Evolutionary conservation across 169 alveolate species (phyloP).

Genomic region (Amoebophrya sp.): DNA sequence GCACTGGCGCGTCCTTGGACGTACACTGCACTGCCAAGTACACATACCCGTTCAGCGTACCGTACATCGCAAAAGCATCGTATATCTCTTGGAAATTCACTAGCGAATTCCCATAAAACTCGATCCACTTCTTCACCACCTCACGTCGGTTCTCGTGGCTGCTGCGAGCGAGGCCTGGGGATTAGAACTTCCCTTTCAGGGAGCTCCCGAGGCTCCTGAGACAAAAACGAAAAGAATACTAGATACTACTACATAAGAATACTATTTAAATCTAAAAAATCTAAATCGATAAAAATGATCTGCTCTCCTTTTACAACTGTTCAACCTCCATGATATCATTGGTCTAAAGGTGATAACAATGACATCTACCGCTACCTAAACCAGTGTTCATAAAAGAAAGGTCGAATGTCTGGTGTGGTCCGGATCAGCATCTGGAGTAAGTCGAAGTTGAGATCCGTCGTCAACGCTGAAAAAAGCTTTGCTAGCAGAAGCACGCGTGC

Average conservation of each 20-base stretch:
- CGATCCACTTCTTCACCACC: constrained; percentile 20
- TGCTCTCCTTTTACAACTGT: no score
- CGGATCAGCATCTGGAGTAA: not conserved
- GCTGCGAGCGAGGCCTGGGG: not conserved
- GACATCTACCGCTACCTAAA: no score
- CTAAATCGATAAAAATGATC: no score
- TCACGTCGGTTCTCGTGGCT: not conserved
- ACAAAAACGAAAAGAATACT: no score
- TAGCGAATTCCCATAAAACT: not conserved
- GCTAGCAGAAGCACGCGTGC: not conserved
- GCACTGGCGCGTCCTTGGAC: not conserved
- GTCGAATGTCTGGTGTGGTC: constrained; percentile 17
- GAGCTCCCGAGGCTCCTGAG: no score
- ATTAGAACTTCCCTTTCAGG: no score
- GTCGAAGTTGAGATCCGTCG: constrained; percentile 14
- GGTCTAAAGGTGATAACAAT: no score
- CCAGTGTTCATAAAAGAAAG: no score
- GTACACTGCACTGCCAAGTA: constrained; percentile 23
- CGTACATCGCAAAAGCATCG: constrained; percentile 1
- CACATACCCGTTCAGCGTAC: constrained; percentile 17
- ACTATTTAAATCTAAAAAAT: no score
- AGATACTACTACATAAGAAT: no score
- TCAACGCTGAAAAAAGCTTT: not conserved
- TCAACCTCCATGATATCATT: no score
- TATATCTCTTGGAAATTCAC: not conserved